These are phyloP conservation scores for Metarhizium rileyi DNA, from an alignment of 2,329 filamentous ascomycete species.

Conservation along the genomic window DNA sequence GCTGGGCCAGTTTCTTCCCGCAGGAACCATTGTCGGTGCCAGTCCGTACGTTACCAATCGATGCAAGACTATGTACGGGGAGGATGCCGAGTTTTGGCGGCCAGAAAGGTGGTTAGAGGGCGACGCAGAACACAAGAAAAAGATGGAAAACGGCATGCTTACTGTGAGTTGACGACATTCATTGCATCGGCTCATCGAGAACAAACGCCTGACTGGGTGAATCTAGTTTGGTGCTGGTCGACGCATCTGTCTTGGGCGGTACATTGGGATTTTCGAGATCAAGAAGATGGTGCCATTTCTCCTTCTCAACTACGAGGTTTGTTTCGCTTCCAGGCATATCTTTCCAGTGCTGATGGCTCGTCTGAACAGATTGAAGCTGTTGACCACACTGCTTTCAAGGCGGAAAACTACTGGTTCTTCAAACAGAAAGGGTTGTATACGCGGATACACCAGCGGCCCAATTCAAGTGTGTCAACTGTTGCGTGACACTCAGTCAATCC, in stretches of 20 bases:
- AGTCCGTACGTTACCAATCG: background rate
- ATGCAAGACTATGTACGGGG: background rate
- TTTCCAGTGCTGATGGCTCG: background rate
- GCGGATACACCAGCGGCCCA: background rate
- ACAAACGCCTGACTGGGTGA: background rate
- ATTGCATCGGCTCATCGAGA: too few relatives aligned
- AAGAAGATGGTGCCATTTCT: slow-evolving; percentile 19
- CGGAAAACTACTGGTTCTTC: background rate
- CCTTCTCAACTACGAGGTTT: slow-evolving; percentile 18
- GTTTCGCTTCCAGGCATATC: background rate
- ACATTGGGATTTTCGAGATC: slow-evolving; percentile 18
- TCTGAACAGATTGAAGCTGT: background rate
- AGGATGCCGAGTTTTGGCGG: slow-evolving; percentile 1
- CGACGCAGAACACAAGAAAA: background rate
- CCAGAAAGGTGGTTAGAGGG: slow-evolving; percentile 2
- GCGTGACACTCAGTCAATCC: background rate
- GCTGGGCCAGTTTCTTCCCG: background rate
- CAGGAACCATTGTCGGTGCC: background rate
- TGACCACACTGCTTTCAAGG: background rate
- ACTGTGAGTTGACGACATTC: background rate
- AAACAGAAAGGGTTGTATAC: background rate
- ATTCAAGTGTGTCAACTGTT: background rate
- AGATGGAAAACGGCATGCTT: background rate
- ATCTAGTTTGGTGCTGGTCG: slow-evolving; percentile 15
- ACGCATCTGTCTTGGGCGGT: slow-evolving; percentile 16